phyloP scores from a whole-genome alignment of 192 early-diverging fungal genomes.

The Backusella psychrophila region DNA sequence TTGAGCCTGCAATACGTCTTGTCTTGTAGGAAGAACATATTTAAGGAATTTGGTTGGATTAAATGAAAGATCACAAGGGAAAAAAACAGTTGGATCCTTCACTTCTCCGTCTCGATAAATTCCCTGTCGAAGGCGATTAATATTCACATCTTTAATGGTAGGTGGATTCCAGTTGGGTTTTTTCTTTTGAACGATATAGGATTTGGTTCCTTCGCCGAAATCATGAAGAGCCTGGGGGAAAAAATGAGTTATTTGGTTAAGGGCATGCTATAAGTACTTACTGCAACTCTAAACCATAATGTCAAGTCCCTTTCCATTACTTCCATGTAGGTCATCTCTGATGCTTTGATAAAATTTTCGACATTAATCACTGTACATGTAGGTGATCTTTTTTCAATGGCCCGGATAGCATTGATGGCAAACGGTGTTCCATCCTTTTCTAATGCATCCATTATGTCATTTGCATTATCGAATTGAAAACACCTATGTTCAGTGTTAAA shows the following conservation, averaged over 20 bases:
- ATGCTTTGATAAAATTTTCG: constrained; percentile 71
- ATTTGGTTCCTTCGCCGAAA: constrained; percentile 86
- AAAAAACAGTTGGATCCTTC: constrained; percentile 22
- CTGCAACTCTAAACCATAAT: constrained; percentile 71
- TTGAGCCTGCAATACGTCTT: constrained; percentile 52
- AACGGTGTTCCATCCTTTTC: constrained; percentile 70
- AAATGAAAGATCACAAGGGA: constrained; percentile 37
- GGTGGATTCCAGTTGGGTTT: constrained; percentile 74
- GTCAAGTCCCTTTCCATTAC: constrained; percentile 84
- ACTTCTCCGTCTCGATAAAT: constrained; percentile 45
- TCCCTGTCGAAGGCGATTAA: constrained; percentile 21
- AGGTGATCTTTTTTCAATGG: constrained; percentile 73
- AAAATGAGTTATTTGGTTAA: neutral
- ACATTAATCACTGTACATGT: constrained; percentile 87
- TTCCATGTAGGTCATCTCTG: constrained; percentile 61
- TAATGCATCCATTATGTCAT: constrained; percentile 81
- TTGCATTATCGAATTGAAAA: constrained; percentile 78
- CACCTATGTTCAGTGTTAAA: constrained; percentile 44
- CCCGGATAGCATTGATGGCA: constrained; percentile 62
- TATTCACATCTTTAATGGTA: constrained; percentile 47
- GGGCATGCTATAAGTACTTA: neutral
- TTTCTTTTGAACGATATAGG: constrained; percentile 68
- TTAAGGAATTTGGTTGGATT: constrained; percentile 51
- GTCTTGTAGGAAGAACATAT: constrained; percentile 62
- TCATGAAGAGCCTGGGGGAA: constrained; percentile 58